phyloP scores from a whole-genome alignment of 1,284 basidiomycete species.

The Phellinidium pouzarii region DNA sequence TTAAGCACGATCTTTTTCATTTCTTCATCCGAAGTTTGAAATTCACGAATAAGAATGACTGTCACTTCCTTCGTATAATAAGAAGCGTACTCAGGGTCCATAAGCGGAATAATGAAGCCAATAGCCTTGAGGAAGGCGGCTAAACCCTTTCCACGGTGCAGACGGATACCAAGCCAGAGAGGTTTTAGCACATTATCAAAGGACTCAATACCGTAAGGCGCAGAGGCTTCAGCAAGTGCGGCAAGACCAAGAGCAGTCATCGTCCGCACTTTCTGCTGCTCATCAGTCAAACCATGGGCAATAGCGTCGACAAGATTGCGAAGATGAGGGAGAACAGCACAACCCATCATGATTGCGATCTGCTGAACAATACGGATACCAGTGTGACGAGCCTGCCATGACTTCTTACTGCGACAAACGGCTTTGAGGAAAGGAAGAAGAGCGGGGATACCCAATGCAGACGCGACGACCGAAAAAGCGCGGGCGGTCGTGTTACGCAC shows the following conservation, averaged over 20 bases:
- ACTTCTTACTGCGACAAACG: conserved; percentile 98
- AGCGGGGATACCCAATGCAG: conserved; percentile 95
- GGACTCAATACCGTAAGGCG: conserved; percentile 99
- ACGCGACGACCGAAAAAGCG: conserved; percentile 98
- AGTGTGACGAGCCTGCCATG: conserved; percentile 98
- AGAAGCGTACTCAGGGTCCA: conserved; percentile 98
- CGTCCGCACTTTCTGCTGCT: conserved; percentile 98
- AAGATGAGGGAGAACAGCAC: conserved; percentile 95
- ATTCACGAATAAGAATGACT: conserved; percentile 97
- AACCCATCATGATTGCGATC: conserved; percentile 99
- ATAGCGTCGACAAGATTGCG: conserved; percentile 96
- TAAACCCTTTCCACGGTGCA: conserved; percentile 96
- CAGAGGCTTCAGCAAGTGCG: conserved; percentile 93
- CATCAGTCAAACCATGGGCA: conserved; percentile 92
- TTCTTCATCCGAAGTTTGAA: conserved; percentile 98
- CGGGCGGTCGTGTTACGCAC: conserved; percentile 98
- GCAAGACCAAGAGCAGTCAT: conserved; percentile 98
- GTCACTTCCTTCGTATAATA: conserved; percentile 98
- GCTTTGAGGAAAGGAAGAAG: conserved; percentile 97
- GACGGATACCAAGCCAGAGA: conserved; percentile 95
- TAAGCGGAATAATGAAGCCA: conserved; percentile 98
- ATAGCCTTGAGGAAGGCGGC: conserved; percentile 99
- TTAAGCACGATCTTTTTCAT: conserved; percentile 99
- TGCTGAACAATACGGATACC: conserved; percentile 99
- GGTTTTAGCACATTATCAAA: conserved; percentile 99